phyloP scores from a whole-genome alignment of 2,329 filamentous ascomycete genomes.

The Hypoxylon sp. region DNA sequence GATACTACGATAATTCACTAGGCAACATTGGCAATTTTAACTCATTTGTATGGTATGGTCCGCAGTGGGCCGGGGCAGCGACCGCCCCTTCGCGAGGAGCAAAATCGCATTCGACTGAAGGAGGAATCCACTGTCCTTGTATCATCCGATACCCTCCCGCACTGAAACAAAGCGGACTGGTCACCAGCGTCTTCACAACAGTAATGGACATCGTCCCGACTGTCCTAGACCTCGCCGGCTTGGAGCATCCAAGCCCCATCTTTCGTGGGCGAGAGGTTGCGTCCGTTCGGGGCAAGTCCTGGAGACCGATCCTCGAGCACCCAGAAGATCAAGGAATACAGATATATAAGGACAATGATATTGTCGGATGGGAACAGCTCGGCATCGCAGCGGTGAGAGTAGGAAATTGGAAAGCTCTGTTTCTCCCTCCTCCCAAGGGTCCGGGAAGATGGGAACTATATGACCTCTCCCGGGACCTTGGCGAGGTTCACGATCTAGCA shows the following conservation, averaged over 20 bases:
- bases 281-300: constrained; percentile 36
- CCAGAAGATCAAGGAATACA: constrained; percentile 30
- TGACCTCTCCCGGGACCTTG: constrained; percentile 35
- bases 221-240: constrained; percentile 60
- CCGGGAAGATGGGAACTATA: constrained; percentile 38
- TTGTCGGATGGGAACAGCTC: constrained; percentile 40
- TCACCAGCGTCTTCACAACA: constrained; percentile 63
- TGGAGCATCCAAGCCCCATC: constrained; percentile 51
- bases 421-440: constrained; percentile 36
- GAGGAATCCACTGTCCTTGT: constrained; percentile 64
- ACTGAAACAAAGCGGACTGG: constrained; percentile 43
- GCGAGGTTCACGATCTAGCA: constrained; percentile 37
- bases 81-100: constrained; percentile 48
- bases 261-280: constrained; percentile 41
- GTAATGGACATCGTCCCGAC: constrained; percentile 65
- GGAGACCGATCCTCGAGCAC: constrained; percentile 37
- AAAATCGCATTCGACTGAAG: constrained; percentile 57
- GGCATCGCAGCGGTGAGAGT: constrained; percentile 35
- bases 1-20: constrained; percentile 67
- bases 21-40: constrained; percentile 66
- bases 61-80: constrained; percentile 61
- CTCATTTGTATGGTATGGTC: constrained; percentile 69
- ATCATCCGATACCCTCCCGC: constrained; percentile 36
- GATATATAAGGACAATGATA: constrained; percentile 31
- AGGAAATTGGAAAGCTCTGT: constrained; percentile 39